Conservation (phyloP, 129 eudicot species). For the Rutidosis leptorrhynchoides region DNA sequence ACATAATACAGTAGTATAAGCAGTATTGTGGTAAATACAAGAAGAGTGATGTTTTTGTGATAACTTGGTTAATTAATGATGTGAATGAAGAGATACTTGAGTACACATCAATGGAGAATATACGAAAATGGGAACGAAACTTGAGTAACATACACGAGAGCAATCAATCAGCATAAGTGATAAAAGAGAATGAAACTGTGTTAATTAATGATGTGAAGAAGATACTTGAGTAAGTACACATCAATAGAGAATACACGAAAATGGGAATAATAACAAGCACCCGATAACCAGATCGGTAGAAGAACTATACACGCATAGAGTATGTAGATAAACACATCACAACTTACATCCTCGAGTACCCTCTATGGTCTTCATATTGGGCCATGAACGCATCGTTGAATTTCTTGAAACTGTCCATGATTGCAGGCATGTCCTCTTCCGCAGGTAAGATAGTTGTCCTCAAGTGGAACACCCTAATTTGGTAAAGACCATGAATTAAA, state of each 20-base stretch:
- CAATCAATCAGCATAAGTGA: slow-evolving; percentile 14
- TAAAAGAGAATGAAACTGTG: slow-evolving; percentile 21
- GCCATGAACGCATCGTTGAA: slow-evolving; percentile 91
- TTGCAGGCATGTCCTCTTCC: slow-evolving; percentile 98
- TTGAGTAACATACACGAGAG: slow-evolving; percentile 5
- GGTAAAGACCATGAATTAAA: not conserved
- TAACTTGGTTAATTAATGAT: slow-evolving; percentile 24
- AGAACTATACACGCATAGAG: slow-evolving; percentile 40
- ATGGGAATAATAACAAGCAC: slow-evolving; percentile 23
- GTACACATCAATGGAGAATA: slow-evolving; percentile 31
- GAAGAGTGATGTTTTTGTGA: too few relatives aligned
- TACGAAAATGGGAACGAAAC: slow-evolving; percentile 25
- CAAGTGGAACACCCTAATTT: slow-evolving; percentile 82
- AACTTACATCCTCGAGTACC: slow-evolving; percentile 83
- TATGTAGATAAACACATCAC: slow-evolving; percentile 24
- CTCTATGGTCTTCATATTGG: slow-evolving; percentile 69
- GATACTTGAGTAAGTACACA: slow-evolving; percentile 40
- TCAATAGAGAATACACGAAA: slow-evolving; percentile 22
- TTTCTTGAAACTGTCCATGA: slow-evolving; percentile 94
- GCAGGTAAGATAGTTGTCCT: slow-evolving; percentile 99
- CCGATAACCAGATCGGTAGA: slow-evolving; percentile 8
- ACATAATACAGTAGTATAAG: too few relatives aligned
- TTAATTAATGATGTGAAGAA: slow-evolving; percentile 28
- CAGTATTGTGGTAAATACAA: too few relatives aligned
- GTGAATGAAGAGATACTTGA: slow-evolving; percentile 33